A percentile compares a stretch with the other conserved stretches of the same genome.
phyloP scores from a whole-genome alignment of 139 green algal genomes.

The Marvania coccoides region DNA sequence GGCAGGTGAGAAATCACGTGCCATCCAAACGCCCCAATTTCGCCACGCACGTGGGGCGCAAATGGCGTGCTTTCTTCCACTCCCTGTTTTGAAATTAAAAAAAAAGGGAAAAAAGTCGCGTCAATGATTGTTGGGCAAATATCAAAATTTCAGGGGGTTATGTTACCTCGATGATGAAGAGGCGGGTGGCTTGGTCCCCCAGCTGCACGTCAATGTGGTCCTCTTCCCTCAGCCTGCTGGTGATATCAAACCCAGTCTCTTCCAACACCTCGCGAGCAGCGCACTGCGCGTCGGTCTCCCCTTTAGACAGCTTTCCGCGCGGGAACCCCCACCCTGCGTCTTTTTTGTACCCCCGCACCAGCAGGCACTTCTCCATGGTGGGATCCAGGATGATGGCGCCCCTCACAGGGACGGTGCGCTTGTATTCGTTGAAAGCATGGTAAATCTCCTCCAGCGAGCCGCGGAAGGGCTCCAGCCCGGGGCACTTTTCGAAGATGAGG shows the following conservation, averaged over 20 bases:
- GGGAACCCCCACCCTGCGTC: conserved; percentile 87
- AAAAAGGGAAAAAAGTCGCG: neutral
- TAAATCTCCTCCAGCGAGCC: conserved; percentile 62
- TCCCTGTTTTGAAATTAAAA: too few species aligned
- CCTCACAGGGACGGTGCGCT: conserved; percentile 65
- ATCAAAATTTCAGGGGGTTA: neutral
- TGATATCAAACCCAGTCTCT: conserved; percentile 71
- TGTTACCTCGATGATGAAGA: conserved; percentile 64
- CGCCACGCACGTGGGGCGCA: conserved; percentile 43
- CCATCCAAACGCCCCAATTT: conserved; percentile 80
- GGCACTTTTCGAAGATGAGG: conserved; percentile 63
- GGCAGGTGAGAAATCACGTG: conserved; percentile 55
- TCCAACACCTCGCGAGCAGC: conserved; percentile 81
- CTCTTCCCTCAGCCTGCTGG: conserved; percentile 24
- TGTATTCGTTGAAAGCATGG: conserved; percentile 79
- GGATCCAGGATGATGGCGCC: conserved; percentile 85
- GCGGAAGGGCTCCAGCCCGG: conserved; percentile 56
- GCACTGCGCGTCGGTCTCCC: conserved; percentile 73
- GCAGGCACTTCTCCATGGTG: conserved; percentile 65
- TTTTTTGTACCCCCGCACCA: conserved; percentile 77
- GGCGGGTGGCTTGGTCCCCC: conserved; percentile 50
- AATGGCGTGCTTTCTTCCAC: conserved; percentile 59
- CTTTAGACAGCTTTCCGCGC: conserved; percentile 80
- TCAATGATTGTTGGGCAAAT: neutral
- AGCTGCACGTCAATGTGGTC: conserved; percentile 58